Percentiles rank a stretch among this genome's conserved stretches.
phyloP scores from a whole-genome alignment of 305 asterid genomes.

The Ilex paraguariensis region DNA sequence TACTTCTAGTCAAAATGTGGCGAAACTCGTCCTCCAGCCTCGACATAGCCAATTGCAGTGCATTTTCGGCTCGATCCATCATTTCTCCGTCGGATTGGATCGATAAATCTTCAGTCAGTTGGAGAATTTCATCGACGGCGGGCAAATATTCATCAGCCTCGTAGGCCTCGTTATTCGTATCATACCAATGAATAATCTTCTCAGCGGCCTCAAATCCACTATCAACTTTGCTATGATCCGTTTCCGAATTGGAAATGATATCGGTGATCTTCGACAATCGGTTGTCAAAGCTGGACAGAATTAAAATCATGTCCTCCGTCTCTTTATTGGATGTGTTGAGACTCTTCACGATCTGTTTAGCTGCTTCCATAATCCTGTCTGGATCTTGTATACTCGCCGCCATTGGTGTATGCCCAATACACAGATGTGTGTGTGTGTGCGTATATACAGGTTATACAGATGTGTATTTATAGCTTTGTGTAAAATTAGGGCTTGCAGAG shows the following conservation, averaged over 20 bases:
- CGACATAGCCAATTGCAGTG: slow-evolving; percentile 77
- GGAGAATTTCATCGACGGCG: slow-evolving; percentile 71
- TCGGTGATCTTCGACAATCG: slow-evolving; percentile 71
- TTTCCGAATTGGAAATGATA: slow-evolving; percentile 20
- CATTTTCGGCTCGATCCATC: slow-evolving; percentile 70
- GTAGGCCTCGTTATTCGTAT: not conserved
- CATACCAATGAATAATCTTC: not conserved
- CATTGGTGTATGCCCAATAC: slow-evolving; percentile 22
- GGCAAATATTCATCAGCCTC: slow-evolving; percentile 39
- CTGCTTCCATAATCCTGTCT: slow-evolving; percentile 81
- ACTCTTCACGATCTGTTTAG: slow-evolving; percentile 85
- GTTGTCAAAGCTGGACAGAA: slow-evolving; percentile 73
- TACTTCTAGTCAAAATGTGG: slow-evolving; percentile 44
- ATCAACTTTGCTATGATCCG: slow-evolving; percentile 30
- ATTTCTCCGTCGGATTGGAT: slow-evolving; percentile 22
- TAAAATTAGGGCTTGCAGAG: too few species aligned
- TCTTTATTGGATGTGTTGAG: slow-evolving; percentile 60
- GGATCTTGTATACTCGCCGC: slow-evolving; percentile 71
- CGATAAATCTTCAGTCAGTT: slow-evolving; percentile 61
- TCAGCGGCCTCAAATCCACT: slow-evolving; percentile 50
- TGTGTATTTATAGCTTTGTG: too few species aligned
- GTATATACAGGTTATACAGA: too few species aligned
- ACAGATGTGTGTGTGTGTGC: too few species aligned
- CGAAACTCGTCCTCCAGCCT: slow-evolving; percentile 88
- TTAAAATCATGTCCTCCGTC: slow-evolving; percentile 74